These are phyloP conservation scores for Oryza officinalis DNA, from an alignment of 176 grass and related monocot genomes.

Conservation along the genomic window DNA sequence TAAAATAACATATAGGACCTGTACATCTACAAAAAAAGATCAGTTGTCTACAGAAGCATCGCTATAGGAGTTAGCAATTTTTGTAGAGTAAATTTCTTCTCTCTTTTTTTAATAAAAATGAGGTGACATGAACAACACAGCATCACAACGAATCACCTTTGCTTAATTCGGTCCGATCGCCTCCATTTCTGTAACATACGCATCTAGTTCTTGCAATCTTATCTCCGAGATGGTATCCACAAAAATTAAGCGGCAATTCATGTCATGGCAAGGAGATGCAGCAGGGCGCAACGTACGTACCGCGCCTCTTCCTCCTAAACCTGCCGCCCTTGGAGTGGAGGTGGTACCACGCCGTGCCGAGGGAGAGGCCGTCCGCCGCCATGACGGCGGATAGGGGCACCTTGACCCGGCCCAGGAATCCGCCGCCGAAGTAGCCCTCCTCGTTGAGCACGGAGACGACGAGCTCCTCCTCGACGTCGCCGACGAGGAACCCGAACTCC, in stretches of 20 bases:
- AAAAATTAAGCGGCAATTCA: not conserved
- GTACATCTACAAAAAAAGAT: not conserved
- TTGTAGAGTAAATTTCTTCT: not conserved
- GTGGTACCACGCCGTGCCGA: constrained; percentile 75
- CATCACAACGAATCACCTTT: not conserved
- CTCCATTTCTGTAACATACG: not conserved
- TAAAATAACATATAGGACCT: constrained; percentile 1
- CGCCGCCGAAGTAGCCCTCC: constrained; percentile 54
- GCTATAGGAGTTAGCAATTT: not conserved
- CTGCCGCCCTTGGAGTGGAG: constrained; percentile 71
- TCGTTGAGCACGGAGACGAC: constrained; percentile 71
- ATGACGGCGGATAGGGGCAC: constrained; percentile 59
- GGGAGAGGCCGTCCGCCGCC: constrained; percentile 59
- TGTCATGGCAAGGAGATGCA: not conserved
- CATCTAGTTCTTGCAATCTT: not conserved
- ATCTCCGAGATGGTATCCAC: not conserved
- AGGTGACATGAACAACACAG: not conserved
- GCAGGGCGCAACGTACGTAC: constrained; percentile 30
- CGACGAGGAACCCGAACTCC: constrained; percentile 74
- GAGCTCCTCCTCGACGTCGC: constrained; percentile 70
- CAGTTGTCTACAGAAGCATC: not conserved
- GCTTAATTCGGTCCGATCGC: not conserved
- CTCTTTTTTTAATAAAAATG: not conserved
- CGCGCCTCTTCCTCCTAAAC: constrained; percentile 70
- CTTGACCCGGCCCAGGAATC: constrained; percentile 73